Base-by-base conservation (phyloP, 306 rosid genomes). In the Cicer arietinum region DNA sequence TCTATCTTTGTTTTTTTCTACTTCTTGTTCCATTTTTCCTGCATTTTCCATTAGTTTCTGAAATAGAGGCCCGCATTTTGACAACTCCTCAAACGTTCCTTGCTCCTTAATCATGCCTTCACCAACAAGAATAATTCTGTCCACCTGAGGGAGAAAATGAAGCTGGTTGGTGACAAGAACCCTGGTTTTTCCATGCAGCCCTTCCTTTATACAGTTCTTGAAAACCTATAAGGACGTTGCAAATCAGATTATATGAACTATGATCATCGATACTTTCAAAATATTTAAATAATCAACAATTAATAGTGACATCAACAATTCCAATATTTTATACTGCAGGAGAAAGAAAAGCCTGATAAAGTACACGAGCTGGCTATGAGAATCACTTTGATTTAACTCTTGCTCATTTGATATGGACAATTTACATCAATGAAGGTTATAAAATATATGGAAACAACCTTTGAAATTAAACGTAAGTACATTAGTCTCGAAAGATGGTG, bases 101-200 rank as follows among this genome's bases (percentile, higher is more conserved):
- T 87, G 85, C 82, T 88, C 98, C 79, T 80, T 82, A 74, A 93
- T 62, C 77, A 44, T 79, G 44, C 98, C 97, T 13, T 91, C 91
- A 58, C 78, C 84, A 56, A 93, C 83, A 37, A 93, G 71, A 71
- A 93, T 80, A 67, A 93, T 86, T 76, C 82, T 85, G 53, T 93
- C 98, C 80, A 93, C 94, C 54, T 85, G 96, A 54, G 96, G 94
- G 74, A 93, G 98, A 80, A 93, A 89, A 84, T 91, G 98, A 50
- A 93, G 88, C 84, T 93, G 98, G 84, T 93, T 93, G 41, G 98
- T 93, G 74, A 93, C 97, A 73, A 93, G 96, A 79, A 91, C 86
- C 77, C 97, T 79, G 45, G 98, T 93, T 83, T 91, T 93, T 50
- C 89, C 93, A 59, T 54, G 76, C 82, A 93, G 84, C 50, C 83